A percentile compares a stretch with the other conserved stretches of the same genome.
Conservation (phyloP, 768 basidiomycete species). For the Auricularia sp. region DNA sequence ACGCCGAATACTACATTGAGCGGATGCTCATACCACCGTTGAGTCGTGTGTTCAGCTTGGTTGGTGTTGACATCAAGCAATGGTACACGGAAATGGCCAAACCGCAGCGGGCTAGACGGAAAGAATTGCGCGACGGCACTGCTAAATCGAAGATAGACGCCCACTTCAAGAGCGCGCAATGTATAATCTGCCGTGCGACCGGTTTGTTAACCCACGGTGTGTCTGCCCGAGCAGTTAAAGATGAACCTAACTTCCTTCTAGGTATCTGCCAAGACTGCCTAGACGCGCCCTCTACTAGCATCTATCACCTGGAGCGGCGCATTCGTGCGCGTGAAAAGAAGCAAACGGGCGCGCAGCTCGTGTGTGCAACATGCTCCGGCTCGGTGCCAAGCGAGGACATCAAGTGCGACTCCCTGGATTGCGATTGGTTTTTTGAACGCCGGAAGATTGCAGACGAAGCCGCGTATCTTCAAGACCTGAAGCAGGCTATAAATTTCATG, state of each 20-base stretch:
- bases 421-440: slow-evolving; percentile 71
- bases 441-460: slow-evolving; percentile 35
- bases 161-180: slow-evolving; percentile 63
- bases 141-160: slow-evolving; percentile 46
- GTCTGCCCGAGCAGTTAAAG: background rate
- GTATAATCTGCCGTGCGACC: slow-evolving; percentile 49
- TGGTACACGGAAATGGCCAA: slow-evolving; percentile 91
- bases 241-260: background rate
- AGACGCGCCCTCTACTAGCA: slow-evolving; percentile 39
- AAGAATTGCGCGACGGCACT: slow-evolving; percentile 25
- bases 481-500: background rate
- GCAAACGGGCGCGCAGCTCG: slow-evolving; percentile 45
- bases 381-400: slow-evolving; percentile 48
- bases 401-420: slow-evolving; percentile 77
- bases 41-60: slow-evolving; percentile 81
- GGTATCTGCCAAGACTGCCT: slow-evolving; percentile 55
- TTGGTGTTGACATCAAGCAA: slow-evolving; percentile 70
- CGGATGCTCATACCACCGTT: slow-evolving; percentile 82
- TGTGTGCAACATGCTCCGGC: slow-evolving; percentile 65
- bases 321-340: slow-evolving; percentile 46
- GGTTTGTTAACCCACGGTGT: slow-evolving; percentile 44
- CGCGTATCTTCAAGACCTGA: slow-evolving; percentile 17
- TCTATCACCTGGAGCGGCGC: slow-evolving; percentile 46
- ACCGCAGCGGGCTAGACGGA: slow-evolving; percentile 29
- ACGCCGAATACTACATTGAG: slow-evolving; percentile 82